Conservation (phyloP, 1,284 basidiomycete species). For the Ceratorhiza oryzae-sativae region DNA sequence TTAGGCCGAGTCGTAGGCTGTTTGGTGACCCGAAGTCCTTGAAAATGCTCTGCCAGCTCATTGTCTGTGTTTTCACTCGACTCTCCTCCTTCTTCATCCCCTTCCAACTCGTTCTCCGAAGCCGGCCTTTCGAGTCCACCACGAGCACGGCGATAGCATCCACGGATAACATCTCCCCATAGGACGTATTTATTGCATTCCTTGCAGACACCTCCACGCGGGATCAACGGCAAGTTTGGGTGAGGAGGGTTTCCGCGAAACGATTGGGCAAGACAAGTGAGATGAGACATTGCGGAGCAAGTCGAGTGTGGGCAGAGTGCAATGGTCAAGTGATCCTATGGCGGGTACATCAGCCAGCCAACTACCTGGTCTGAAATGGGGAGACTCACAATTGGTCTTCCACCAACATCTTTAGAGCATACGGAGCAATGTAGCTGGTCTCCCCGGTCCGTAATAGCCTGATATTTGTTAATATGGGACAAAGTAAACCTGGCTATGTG, state of each 20-base stretch:
- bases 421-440: slow-evolving; percentile 58
- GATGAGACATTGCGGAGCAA: slow-evolving; percentile 68
- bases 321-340: slow-evolving; percentile 63
- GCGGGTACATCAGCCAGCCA: slow-evolving; percentile 9
- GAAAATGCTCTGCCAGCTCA: not conserved
- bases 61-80: not conserved
- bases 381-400: slow-evolving; percentile 56
- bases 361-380: not conserved
- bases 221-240: slow-evolving; percentile 57
- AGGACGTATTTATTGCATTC: slow-evolving; percentile 62
- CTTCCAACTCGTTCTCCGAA: slow-evolving; percentile 43
- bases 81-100: slow-evolving; percentile 34
- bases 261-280: slow-evolving; percentile 68
- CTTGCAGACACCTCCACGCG: slow-evolving; percentile 67
- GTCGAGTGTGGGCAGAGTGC: slow-evolving; percentile 59
- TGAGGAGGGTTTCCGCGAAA: slow-evolving; percentile 44
- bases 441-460: slow-evolving; percentile 52
- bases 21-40: not conserved
- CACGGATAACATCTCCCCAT: slow-evolving; percentile 78
- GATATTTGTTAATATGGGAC: slow-evolving; percentile 63
- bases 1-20: not conserved
- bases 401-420: slow-evolving; percentile 58
- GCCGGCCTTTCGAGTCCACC: slow-evolving; percentile 48
- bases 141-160: slow-evolving; percentile 65
- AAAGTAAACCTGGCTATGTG: slow-evolving; percentile 60